Base-by-base conservation (phyloP, 1,139 yeast genomes). In the Pichia cactophila region DNA sequence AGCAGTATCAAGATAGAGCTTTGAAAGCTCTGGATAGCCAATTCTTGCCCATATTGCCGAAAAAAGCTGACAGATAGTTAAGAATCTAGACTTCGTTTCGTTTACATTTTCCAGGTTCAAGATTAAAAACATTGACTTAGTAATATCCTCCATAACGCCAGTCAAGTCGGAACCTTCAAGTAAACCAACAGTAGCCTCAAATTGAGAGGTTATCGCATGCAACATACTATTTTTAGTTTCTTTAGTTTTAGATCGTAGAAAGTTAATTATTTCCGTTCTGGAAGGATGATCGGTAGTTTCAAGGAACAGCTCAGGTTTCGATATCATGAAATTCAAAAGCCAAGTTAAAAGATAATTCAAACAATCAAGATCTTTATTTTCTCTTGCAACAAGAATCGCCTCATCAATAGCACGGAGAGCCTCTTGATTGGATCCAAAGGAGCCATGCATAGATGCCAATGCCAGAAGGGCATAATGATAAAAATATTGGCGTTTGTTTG, bases 361-460 rank as follows among this genome's bases (percentile, higher is more conserved):
- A 20, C 95, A 86, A 12, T 75, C 70, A 52, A 78, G 74, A 63
- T 89, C 96, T 56, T 81, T 83, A 58, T 86, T 83, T 60, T 89
- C 96, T 57, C 97, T 71, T 0, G 96, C 96, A 2, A 89, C 90
- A 4, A 86, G 74, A 3, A 89, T 84, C 0, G 97, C 94, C 61
- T 89, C 97, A 56, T 85, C 88, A 5, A 89, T 85, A 0, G 95
- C 85, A 56, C 83, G 75, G 16, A 86, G 66, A 0, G 96, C 95
- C 55, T 86, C 87, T 29, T 75, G 77, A 55, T 80, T 81, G 56
- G 85, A 85, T 36, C 85, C 83, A 65, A 86, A 88, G 50, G 78
- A 78, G 23, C 87, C 86, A 59, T 88, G 92, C 42, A 89, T 69
- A 0, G 87, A 75, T 0, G 96, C 96, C 46, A 86, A 69, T 12